A percentile compares a stretch with the other conserved stretches of the same genome.
Conservation (phyloP, 108 stramenopile species). For the Nitzschia palea region DNA sequence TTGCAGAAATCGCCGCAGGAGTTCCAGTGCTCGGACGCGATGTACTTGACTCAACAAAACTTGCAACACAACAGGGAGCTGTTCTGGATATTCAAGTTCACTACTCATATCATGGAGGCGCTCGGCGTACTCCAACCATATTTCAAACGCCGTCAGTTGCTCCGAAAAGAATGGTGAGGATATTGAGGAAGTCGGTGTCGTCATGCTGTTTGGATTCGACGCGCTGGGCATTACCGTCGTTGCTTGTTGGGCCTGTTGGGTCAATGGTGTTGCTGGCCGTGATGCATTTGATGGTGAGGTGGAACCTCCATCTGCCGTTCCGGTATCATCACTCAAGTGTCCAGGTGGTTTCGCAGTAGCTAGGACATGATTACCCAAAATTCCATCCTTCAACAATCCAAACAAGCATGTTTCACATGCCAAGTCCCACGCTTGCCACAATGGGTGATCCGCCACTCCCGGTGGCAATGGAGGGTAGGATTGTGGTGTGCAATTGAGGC, state of each 20-base stretch:
- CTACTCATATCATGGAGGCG: slow-evolving; percentile 33
- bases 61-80: slow-evolving; percentile 97
- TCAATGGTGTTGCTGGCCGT: not conserved
- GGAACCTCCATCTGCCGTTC: not conserved
- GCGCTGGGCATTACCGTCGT: not conserved
- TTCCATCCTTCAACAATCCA: slow-evolving; percentile 73
- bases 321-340: not conserved
- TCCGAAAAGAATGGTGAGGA: slow-evolving; percentile 94
- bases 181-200: slow-evolving; percentile 16
- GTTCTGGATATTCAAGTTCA: slow-evolving; percentile 80
- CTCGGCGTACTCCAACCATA: slow-evolving; percentile 93
- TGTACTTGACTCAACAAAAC: slow-evolving; percentile 90
- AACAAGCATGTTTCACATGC: slow-evolving; percentile 94
- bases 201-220: not conserved
- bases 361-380: slow-evolving; percentile 30
- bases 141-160: slow-evolving; percentile 97
- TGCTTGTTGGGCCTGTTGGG: not conserved
- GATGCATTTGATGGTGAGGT: not conserved
- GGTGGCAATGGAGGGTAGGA: slow-evolving; percentile 92
- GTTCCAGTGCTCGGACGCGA: slow-evolving; percentile 85
- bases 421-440: slow-evolving; percentile 99
- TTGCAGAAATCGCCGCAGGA: slow-evolving; percentile 89
- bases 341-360: slow-evolving; percentile 2
- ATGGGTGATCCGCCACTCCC: slow-evolving; percentile 89
- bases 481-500: slow-evolving; percentile 89